Evolutionary conservation across 2,329 filamentous ascomycete genomes (phyloP).

Genomic region (Arthrinium puccinioides): DNA sequence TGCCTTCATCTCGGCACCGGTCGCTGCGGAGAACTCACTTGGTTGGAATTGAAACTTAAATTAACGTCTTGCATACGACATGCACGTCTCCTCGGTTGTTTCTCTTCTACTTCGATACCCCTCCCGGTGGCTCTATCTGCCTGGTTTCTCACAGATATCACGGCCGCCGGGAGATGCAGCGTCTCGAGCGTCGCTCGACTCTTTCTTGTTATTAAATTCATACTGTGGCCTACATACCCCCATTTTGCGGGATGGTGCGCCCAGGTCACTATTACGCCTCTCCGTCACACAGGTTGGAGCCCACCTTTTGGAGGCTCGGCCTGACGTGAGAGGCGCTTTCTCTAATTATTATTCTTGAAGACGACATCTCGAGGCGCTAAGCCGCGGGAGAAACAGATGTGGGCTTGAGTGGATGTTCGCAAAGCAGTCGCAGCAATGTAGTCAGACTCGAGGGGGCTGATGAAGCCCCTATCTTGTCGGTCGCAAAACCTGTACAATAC

Average conservation of each 20-base stretch:
- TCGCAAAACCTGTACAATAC: slow-evolving; percentile 4
- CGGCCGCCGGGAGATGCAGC: slow-evolving; percentile 20
- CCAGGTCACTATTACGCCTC: slow-evolving; percentile 7
- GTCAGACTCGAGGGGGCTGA: neutral
- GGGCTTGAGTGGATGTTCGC: neutral
- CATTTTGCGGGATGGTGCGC: neutral
- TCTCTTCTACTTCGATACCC: slow-evolving; percentile 36
- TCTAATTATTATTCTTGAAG: slow-evolving; percentile 6
- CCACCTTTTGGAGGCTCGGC: slow-evolving; percentile 25
- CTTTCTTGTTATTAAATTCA: slow-evolving; percentile 25
- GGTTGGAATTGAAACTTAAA: slow-evolving; percentile 71
- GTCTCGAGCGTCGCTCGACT: slow-evolving; percentile 18
- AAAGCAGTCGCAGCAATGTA: neutral
- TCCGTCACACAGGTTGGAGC: slow-evolving; percentile 18
- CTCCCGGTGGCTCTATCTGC: slow-evolving; percentile 25
- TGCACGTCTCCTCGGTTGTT: slow-evolving; percentile 22
- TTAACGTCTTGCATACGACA: slow-evolving; percentile 16
- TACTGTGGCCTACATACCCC: no score
- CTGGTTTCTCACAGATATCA: slow-evolving; percentile 11
- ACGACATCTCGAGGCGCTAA: neutral
- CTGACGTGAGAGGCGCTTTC: slow-evolving; percentile 6
- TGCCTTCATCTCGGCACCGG: slow-evolving; percentile 74
- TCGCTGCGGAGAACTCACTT: slow-evolving; percentile 89
- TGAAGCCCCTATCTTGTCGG: no score
- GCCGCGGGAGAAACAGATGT: neutral